These are phyloP conservation scores for Martiniozyma asiatica DNA, from an alignment of 1,139 yeast genomes.

Conservation along the genomic window DNA sequence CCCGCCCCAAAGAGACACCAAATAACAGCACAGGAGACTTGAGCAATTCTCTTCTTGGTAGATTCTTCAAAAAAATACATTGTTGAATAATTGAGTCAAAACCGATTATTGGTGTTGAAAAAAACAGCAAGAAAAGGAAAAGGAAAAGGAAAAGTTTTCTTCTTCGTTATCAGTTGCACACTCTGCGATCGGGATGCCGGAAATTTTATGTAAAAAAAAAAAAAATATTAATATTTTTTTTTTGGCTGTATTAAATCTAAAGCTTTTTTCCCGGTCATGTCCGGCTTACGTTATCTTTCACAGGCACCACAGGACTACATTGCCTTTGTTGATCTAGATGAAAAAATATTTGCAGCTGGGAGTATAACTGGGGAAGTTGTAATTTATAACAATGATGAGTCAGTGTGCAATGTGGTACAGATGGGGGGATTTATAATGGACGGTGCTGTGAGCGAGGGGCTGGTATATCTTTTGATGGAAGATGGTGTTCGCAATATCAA, in stretches of 20 bases:
- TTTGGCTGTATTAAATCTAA: too few species aligned
- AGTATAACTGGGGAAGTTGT: slow-evolving; percentile 3
- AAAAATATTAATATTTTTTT: too few species aligned
- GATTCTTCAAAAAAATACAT: slow-evolving; percentile 4
- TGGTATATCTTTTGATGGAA: too few species aligned
- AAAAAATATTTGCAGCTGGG: neutral
- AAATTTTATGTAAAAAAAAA: slow-evolving; percentile 1
- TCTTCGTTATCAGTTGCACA: too few species aligned
- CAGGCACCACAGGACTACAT: slow-evolving; percentile 3
- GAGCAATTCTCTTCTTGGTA: slow-evolving; percentile 18
- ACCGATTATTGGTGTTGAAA: neutral
- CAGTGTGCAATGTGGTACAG: too few species aligned
- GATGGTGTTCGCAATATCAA: too few species aligned
- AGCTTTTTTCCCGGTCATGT: too few species aligned
- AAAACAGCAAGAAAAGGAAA: neutral
- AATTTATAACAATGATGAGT: neutral
- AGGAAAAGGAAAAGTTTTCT: slow-evolving; percentile 1
- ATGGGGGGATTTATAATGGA: too few species aligned
- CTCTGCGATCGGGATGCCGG: too few species aligned
- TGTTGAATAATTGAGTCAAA: too few species aligned
- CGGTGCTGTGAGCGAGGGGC: too few species aligned
- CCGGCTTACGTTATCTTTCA: too few species aligned
- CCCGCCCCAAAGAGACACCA: slow-evolving; percentile 59
- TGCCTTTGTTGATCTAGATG: neutral
- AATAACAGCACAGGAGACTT: slow-evolving; percentile 36